phyloP scores from a whole-genome alignment of 768 basidiomycete species.

The Mycena belliarum region DNA sequence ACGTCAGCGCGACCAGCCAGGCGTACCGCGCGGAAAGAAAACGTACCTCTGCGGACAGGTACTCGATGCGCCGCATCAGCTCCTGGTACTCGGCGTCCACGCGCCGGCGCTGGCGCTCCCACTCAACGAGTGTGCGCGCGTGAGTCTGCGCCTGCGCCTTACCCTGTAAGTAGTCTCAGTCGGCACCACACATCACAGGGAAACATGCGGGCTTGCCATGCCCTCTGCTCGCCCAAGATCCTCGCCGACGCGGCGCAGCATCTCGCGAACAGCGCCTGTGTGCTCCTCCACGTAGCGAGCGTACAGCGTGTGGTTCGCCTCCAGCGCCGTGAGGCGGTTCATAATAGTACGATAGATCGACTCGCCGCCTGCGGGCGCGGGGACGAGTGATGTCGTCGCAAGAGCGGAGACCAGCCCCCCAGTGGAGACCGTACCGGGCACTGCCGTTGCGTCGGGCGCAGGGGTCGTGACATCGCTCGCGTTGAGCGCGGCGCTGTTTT shows the following conservation, averaged over 20 bases:
- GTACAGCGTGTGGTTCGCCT: constrained; percentile 79
- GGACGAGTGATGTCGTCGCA: constrained; percentile 23
- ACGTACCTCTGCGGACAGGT: constrained; percentile 78
- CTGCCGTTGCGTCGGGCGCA: not conserved
- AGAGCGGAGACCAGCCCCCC: constrained; percentile 11
- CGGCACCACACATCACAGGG: not conserved
- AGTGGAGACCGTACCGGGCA: not conserved
- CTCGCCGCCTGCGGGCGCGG: constrained; percentile 58
- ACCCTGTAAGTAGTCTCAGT: constrained; percentile 41
- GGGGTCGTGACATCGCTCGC: not conserved
- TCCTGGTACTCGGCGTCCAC: constrained; percentile 73
- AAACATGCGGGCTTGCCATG: constrained; percentile 48
- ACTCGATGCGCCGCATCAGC: constrained; percentile 68
- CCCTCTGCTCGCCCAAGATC: constrained; percentile 79
- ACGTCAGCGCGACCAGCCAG: not conserved
- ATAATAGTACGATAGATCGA: constrained; percentile 96
- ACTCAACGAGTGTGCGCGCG: constrained; percentile 63
- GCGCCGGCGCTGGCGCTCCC: constrained; percentile 65
- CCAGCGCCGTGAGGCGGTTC: constrained; percentile 84
- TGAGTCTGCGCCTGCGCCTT: constrained; percentile 69
- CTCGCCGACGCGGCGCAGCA: constrained; percentile 72
- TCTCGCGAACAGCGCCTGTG: constrained; percentile 68
- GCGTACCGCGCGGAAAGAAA: not conserved
- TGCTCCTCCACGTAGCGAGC: constrained; percentile 89
- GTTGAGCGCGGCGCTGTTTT: not conserved